phyloP scores from a whole-genome alignment of 2,329 filamentous ascomycete species.

The Cladosporium velox region DNA sequence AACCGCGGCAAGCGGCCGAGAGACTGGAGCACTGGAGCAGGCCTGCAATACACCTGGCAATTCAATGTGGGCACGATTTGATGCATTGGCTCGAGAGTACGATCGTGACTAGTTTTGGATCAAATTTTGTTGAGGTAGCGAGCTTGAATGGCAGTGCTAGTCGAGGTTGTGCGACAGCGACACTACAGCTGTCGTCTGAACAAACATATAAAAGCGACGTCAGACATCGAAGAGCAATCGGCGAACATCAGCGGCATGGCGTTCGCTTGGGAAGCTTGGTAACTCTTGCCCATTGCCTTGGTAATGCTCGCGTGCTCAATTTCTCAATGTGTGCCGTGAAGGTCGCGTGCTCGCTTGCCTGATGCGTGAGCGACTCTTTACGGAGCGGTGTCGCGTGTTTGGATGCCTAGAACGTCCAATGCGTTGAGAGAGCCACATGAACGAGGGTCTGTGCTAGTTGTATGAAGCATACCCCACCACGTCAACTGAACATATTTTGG shows the following conservation, averaged over 20 bases:
- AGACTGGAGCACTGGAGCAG: neutral
- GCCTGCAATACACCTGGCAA: neutral
- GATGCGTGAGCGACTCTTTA: neutral
- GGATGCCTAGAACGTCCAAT: constrained; percentile 1
- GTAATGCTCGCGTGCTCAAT: constrained; percentile 8
- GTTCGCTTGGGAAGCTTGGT: constrained; percentile 18
- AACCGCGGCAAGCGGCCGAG: constrained; percentile 1
- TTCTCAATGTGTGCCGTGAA: neutral
- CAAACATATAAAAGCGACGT: neutral
- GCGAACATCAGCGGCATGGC: neutral
- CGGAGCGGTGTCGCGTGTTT: constrained; percentile 10
- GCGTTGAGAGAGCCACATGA: constrained; percentile 14
- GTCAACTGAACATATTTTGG: neutral
- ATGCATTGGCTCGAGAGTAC: neutral
- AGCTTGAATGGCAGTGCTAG: neutral
- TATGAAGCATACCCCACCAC: neutral
- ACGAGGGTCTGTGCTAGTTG: neutral
- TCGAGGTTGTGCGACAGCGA: neutral
- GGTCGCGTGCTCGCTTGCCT: constrained; percentile 13
- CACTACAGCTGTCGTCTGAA: neutral
- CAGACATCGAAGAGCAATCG: neutral
- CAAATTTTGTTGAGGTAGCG: neutral
- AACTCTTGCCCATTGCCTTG: neutral
- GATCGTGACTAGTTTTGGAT: neutral
- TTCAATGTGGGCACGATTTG: neutral